Evolutionary conservation across 345 rosid species (phyloP).

Genomic region (Eucalyptus fibrosa): DNA sequence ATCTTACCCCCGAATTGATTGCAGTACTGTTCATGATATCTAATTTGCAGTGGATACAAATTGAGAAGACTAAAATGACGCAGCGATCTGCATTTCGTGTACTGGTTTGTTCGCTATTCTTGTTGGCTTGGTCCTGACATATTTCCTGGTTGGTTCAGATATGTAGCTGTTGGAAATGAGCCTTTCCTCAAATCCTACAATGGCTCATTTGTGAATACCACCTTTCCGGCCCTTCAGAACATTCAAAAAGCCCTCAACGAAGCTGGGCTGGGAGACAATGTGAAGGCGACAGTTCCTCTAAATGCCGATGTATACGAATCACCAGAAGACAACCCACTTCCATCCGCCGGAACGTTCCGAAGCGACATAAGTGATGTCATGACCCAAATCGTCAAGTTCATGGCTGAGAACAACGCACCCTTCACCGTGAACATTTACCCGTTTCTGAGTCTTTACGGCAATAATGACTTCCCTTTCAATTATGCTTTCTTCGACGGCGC

Average conservation of each 20-base stretch:
- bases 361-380: neutral
- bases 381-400: neutral
- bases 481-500: constrained; percentile 36
- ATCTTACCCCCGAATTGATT: neutral
- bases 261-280: constrained; percentile 2
- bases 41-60: neutral
- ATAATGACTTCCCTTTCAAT: constrained; percentile 22
- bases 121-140: neutral
- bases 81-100: neutral
- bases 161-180: constrained; percentile 18
- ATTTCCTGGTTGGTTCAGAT: neutral
- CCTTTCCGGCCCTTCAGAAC: constrained; percentile 31
- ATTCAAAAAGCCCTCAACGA: constrained; percentile 25
- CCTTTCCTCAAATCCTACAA: constrained; percentile 32
- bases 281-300: constrained; percentile 36
- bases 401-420: constrained; percentile 15
- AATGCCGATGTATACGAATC: constrained; percentile 27
- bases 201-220: constrained; percentile 10
- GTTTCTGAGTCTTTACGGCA: constrained; percentile 28
- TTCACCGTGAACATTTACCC: constrained; percentile 44
- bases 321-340: neutral
- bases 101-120: neutral
- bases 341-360: constrained; percentile 3
- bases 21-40: neutral
- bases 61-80: neutral